Evolutionary conservation across 2,329 filamentous ascomycete genomes (phyloP).

Genomic region (Ophiostoma quercus): DNA sequence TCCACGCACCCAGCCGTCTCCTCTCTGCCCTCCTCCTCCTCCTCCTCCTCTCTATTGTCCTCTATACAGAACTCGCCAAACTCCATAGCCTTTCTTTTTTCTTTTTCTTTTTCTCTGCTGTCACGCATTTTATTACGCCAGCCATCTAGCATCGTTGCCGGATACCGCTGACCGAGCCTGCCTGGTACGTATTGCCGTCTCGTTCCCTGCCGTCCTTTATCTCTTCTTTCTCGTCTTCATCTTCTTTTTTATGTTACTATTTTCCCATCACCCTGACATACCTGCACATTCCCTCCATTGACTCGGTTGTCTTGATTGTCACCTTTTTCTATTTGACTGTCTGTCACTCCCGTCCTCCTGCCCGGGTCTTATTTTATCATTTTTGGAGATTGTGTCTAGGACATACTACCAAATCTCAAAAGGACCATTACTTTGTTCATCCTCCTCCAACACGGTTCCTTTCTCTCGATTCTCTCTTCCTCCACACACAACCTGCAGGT

Average conservation of each 20-base stretch:
- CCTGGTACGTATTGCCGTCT: conserved; percentile 7
- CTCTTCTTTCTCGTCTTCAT: not conserved
- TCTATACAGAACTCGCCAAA: not conserved
- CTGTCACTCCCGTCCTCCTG: not conserved
- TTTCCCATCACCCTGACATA: not conserved
- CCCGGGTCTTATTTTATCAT: not conserved
- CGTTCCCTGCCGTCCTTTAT: not conserved
- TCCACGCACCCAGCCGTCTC: not conserved
- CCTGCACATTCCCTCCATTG: not conserved
- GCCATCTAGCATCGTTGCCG: not conserved
- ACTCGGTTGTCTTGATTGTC: not conserved
- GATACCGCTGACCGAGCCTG: not conserved
- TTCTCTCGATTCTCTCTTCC: not conserved
- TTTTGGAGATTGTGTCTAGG: not conserved
- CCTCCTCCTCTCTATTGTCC: not conserved
- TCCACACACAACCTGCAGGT: not conserved
- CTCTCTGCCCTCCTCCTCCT: not conserved
- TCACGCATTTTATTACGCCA: not conserved
- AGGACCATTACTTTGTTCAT: not conserved
- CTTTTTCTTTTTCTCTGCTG: not conserved
- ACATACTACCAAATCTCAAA: not conserved
- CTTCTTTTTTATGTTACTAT: not conserved
- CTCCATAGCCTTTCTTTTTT: not conserved
- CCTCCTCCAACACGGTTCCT: not conserved
- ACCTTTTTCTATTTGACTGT: not conserved